These are phyloP conservation scores for Tillandsia leiboldiana DNA, from an alignment of 176 grass and related monocot genomes.

Conservation along the genomic window DNA sequence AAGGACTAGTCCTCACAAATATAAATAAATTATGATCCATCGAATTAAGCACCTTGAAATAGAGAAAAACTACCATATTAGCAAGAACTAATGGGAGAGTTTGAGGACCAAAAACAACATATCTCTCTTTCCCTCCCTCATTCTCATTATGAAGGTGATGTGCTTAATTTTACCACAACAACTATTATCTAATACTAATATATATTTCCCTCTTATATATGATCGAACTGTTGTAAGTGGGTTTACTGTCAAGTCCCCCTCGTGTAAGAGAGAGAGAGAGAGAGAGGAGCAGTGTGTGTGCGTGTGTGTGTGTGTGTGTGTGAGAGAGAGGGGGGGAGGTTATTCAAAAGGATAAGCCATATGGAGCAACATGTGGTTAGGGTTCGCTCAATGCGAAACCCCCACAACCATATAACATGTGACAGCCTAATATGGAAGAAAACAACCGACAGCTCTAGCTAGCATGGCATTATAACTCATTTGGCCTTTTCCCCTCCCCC, in stretches of 20 bases:
- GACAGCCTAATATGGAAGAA: constrained; percentile 71
- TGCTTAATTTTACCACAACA: too few species aligned
- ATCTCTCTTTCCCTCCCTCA: too few species aligned
- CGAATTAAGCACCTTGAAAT: too few species aligned
- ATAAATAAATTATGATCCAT: too few species aligned
- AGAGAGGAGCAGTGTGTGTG: neutral
- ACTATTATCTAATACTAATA: neutral
- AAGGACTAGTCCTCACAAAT: too few species aligned
- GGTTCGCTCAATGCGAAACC: constrained; percentile 20
- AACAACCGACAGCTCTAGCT: constrained; percentile 77
- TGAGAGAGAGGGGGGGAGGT: constrained; percentile 3
- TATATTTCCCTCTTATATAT: neutral
- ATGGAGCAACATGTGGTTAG: constrained; percentile 35
- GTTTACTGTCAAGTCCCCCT: neutral
- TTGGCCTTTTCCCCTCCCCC: constrained; percentile 40
- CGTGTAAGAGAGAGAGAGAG: neutral
- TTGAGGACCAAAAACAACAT: too few species aligned
- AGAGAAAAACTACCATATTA: too few species aligned
- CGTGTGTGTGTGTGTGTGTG: too few species aligned
- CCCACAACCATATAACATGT: constrained; percentile 57
- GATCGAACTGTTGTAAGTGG: neutral
- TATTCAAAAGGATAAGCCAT: too few species aligned
- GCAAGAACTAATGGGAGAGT: too few species aligned
- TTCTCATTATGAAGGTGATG: too few species aligned
- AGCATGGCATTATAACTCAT: constrained; percentile 47